Evolutionary conservation across 305 asterid species (phyloP).

Genomic region (Caryopteris hybrid): DNA sequence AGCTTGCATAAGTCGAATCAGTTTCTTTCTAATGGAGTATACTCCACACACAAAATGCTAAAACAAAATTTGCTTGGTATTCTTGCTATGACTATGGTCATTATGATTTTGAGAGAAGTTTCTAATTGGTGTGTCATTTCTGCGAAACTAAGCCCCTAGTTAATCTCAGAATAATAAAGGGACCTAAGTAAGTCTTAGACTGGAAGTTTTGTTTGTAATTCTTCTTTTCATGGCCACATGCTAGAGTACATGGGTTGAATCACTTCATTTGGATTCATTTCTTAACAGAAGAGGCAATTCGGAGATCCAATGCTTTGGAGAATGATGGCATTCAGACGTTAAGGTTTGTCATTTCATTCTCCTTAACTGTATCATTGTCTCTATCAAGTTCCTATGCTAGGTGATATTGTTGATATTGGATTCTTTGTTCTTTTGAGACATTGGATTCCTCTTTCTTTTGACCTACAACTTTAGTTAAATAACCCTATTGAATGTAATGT

Average conservation of each 20-base stretch:
- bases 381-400: neutral
- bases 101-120: neutral
- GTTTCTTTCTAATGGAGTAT: neutral
- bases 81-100: neutral
- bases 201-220: neutral
- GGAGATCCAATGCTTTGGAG: constrained; percentile 77
- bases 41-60: neutral
- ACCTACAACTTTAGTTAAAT: neutral
- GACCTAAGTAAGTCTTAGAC: neutral
- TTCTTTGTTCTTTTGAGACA: neutral
- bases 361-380: neutral
- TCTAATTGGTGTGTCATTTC: neutral
- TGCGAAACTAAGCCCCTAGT: neutral
- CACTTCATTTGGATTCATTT: constrained; percentile 16
- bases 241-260: constrained; percentile 5
- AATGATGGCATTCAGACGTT: constrained; percentile 53
- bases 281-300: constrained; percentile 75
- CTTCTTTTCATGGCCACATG: neutral
- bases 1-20: neutral
- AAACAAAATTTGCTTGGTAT: neutral
- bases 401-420: neutral
- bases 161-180: neutral
- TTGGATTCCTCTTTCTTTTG: neutral
- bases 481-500: neutral
- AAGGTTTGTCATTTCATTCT: constrained; percentile 48